These are phyloP conservation scores for Alternaria brassicicola DNA, from an alignment of 2,329 filamentous ascomycete genomes.

Conservation along the genomic window DNA sequence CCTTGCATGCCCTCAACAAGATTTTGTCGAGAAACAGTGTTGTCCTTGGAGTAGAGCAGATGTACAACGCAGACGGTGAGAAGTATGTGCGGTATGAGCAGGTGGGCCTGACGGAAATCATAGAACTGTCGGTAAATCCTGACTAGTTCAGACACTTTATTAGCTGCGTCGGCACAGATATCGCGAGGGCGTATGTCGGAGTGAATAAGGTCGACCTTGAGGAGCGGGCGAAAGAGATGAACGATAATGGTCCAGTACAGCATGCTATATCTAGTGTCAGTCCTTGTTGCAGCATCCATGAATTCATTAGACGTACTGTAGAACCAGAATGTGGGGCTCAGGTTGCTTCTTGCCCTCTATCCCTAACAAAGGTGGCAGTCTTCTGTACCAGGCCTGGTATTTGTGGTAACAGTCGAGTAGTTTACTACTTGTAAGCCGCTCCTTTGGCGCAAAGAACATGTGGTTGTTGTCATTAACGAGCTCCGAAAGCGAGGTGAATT, in stretches of 20 bases:
- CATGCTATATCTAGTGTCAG: constrained; percentile 54
- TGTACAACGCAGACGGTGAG: constrained; percentile 54
- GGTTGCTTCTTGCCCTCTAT: constrained; percentile 59
- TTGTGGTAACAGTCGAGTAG: constrained; percentile 69
- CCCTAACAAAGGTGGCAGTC: constrained; percentile 67
- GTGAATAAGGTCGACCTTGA: constrained; percentile 64
- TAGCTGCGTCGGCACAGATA: constrained; percentile 63
- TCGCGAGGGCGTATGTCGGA: constrained; percentile 69
- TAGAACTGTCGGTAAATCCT: constrained; percentile 54
- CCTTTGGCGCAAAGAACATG: constrained; percentile 72
- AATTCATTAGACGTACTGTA: constrained; percentile 65
- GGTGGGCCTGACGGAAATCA: constrained; percentile 49
- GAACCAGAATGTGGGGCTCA: constrained; percentile 73
- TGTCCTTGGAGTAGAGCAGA: constrained; percentile 52
- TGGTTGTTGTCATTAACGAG: constrained; percentile 74
- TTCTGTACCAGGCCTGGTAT: constrained; percentile 74
- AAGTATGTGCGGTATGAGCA: constrained; percentile 50
- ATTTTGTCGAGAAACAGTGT: constrained; percentile 44
- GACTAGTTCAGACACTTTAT: constrained; percentile 52
- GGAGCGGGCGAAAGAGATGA: constrained; percentile 75
- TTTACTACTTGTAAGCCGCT: constrained; percentile 67
- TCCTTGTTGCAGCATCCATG: background rate
- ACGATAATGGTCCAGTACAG: constrained; percentile 74
- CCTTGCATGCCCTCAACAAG: constrained; percentile 52
- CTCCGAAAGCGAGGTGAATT: constrained; percentile 74